These are phyloP conservation scores for Tylopilus orsonianus DNA, from an alignment of 1,284 basidiomycete genomes.

Conservation along the genomic window DNA sequence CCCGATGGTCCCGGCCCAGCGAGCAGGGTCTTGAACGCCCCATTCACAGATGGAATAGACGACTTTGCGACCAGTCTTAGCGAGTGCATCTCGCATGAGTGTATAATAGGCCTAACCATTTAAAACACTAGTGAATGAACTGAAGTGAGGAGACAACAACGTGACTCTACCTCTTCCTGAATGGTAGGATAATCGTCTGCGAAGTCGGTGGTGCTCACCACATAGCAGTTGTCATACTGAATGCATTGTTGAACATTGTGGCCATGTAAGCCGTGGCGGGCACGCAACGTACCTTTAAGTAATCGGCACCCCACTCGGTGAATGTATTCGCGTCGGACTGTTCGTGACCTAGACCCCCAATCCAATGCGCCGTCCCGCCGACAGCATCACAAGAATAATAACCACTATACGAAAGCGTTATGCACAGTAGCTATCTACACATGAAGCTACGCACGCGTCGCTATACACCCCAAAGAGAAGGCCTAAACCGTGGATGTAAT, in stretches of 20 bases:
- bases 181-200: background rate
- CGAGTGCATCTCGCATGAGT: slow-evolving; percentile 13
- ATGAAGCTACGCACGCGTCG: slow-evolving; percentile 11
- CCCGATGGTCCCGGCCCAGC: slow-evolving; percentile 46
- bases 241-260: background rate
- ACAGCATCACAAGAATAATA: slow-evolving; percentile 10
- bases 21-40: slow-evolving; percentile 48
- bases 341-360: slow-evolving; percentile 13
- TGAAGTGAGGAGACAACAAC: background rate
- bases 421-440: background rate
- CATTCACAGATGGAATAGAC: slow-evolving; percentile 58
- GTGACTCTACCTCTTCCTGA: slow-evolving; percentile 5
- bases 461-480: slow-evolving; percentile 15
- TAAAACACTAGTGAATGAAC: background rate
- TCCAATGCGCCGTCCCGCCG: background rate
- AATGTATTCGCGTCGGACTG: slow-evolving; percentile 10
- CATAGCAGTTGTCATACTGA: slow-evolving; percentile 17
- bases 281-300: slow-evolving; percentile 12
- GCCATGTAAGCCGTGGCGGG: background rate
- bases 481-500: slow-evolving; percentile 9
- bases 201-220: slow-evolving; percentile 4
- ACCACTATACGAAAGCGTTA: background rate
- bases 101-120: slow-evolving; percentile 1
- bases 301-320: slow-evolving; percentile 9
- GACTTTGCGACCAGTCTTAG: slow-evolving; percentile 45